phyloP scores from a whole-genome alignment of 2,329 filamentous ascomycete species.

The Ascochyta clinopodiicola region DNA sequence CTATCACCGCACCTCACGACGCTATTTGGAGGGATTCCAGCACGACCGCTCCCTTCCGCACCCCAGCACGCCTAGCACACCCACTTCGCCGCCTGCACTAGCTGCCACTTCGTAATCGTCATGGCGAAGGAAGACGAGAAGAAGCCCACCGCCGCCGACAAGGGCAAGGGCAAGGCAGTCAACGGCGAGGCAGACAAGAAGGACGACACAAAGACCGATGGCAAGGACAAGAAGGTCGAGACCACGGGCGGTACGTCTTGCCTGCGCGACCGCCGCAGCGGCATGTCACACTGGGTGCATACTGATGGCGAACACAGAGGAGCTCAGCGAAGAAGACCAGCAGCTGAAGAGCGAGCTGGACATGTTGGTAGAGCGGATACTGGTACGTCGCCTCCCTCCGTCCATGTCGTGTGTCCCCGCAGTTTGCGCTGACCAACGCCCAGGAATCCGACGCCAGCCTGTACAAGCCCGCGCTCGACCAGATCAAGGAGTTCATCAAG shows the following conservation, averaged over 20 bases:
- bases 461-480: conserved; percentile 90
- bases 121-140: conserved; percentile 94
- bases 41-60: conserved; percentile 21
- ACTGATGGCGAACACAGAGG: conserved; percentile 65
- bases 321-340: conserved; percentile 97
- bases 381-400: conserved; percentile 59
- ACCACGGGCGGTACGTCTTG: conserved; percentile 60
- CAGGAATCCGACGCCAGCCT: conserved; percentile 86
- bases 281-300: conserved; percentile 23
- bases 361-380: conserved; percentile 95
- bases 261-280: conserved; percentile 18
- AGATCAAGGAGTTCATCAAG: conserved; percentile 98
- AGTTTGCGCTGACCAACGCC: conserved; percentile 31
- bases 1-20: conserved; percentile 3
- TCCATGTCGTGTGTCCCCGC: conserved; percentile 9
- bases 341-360: conserved; percentile 98
- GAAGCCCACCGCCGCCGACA: conserved; percentile 82
- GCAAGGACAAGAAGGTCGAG: conserved; percentile 76
- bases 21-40: conserved; percentile 8
- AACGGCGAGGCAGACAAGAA: conserved; percentile 68
- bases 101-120: conserved; percentile 54
- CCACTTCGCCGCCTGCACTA: conserved; percentile 45
- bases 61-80: conserved; percentile 10
- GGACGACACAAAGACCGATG: conserved; percentile 70
- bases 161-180: conserved; percentile 93